phyloP scores from a whole-genome alignment of 106 monocot genomes.

The Dactylorhiza incarnata region DNA sequence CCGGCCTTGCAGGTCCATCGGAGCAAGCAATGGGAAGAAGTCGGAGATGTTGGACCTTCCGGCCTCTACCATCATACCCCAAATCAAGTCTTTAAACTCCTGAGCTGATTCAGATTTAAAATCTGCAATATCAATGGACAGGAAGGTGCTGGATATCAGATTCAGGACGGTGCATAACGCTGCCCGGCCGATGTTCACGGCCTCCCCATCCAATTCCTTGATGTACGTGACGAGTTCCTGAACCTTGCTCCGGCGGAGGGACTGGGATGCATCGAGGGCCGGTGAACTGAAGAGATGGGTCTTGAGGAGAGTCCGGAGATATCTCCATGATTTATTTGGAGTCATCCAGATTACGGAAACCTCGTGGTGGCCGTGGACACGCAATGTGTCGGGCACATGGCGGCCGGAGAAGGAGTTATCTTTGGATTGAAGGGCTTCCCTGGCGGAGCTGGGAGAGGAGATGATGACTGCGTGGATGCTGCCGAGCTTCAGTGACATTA shows the following conservation, averaged over 20 bases:
- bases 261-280: not conserved
- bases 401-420: constrained; percentile 25
- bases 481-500: constrained; percentile 33
- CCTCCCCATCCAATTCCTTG: not conserved
- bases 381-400: not conserved
- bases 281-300: not conserved
- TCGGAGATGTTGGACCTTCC: constrained; percentile 13
- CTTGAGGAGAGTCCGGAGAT: not conserved
- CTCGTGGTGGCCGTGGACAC: not conserved
- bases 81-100: constrained; percentile 11
- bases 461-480: constrained; percentile 6
- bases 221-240: constrained; percentile 4
- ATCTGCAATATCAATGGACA: constrained; percentile 13
- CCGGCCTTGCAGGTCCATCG: constrained; percentile 13
- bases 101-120: constrained; percentile 6
- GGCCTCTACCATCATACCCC: constrained; percentile 8
- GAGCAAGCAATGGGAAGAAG: constrained; percentile 9
- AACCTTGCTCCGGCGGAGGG: not conserved
- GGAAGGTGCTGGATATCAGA: constrained; percentile 15
- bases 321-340: not conserved
- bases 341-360: not conserved
- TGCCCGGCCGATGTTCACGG: constrained; percentile 4
- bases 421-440: constrained; percentile 11
- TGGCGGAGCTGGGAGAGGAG: constrained; percentile 23
- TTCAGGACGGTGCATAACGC: constrained; percentile 17